phyloP scores from a whole-genome alignment of 768 basidiomycete species.

The Pulveroboletus sp. region DNA sequence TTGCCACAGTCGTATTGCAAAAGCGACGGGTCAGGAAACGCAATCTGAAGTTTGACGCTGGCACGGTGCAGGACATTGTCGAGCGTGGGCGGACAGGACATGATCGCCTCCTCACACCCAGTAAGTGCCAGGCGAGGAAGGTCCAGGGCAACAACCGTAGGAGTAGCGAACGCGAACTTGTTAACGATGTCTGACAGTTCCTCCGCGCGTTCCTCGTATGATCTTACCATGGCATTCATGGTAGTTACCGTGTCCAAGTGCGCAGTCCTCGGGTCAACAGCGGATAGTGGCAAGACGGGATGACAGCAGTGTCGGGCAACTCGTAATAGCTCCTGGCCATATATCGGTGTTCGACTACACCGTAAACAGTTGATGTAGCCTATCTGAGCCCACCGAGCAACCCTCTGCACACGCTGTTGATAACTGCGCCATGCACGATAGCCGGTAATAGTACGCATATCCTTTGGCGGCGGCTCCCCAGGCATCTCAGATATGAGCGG shows the following conservation, averaged over 20 bases:
- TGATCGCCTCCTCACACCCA: conserved; percentile 32
- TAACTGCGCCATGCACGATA: conserved; percentile 52
- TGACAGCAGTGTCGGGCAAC: conserved; percentile 35
- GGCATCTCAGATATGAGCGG: conserved; percentile 50
- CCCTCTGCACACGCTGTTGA: conserved; percentile 44
- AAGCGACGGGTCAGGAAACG: conserved; percentile 85
- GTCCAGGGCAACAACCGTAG: conserved; percentile 71
- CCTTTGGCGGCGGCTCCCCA: conserved; percentile 64
- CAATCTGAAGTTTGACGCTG: conserved; percentile 83
- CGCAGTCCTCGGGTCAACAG: conserved; percentile 33
- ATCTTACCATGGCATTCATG: conserved; percentile 52
- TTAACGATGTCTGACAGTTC: conserved; percentile 53
- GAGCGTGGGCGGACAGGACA: conserved; percentile 42
- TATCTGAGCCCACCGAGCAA: conserved; percentile 65
- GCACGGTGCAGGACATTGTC: conserved; percentile 67
- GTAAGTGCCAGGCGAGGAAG: conserved; percentile 59
- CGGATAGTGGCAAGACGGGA: conserved; percentile 50
- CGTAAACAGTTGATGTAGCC: conserved; percentile 71
- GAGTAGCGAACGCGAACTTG: conserved; percentile 76
- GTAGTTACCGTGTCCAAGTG: conserved; percentile 42
- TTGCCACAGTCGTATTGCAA: conserved; percentile 97
- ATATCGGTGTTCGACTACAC: conserved; percentile 47
- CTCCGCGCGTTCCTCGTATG: conserved; percentile 55
- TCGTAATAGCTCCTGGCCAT: conserved; percentile 42
- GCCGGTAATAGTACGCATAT: conserved; percentile 70